These are phyloP conservation scores for Sporothrix sp. DNA, from an alignment of 2,329 filamentous ascomycete species.

Conservation along the genomic window DNA sequence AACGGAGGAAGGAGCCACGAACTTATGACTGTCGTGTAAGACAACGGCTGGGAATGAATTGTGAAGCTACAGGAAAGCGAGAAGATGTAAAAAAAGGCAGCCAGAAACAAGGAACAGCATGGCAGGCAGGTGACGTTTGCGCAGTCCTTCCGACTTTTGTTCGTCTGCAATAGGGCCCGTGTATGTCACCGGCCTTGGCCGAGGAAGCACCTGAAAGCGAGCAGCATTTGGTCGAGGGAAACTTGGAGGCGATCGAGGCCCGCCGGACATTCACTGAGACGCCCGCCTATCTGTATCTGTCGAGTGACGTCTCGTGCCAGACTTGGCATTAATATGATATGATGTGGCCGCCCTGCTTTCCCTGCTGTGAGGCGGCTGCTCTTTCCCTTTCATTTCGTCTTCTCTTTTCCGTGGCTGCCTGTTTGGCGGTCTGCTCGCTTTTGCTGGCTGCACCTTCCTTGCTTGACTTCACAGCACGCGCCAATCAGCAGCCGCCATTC, in stretches of 20 bases:
- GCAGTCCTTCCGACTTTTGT: slow-evolving; percentile 1
- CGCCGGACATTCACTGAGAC: too few species aligned
- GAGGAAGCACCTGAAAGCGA: slow-evolving; percentile 5
- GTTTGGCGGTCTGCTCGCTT: not conserved
- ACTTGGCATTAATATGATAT: too few species aligned
- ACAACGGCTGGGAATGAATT: not conserved
- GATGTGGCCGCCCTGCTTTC: too few species aligned
- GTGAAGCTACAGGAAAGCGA: not conserved
- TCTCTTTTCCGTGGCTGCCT: not conserved
- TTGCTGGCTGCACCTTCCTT: not conserved
- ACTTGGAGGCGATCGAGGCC: too few species aligned
- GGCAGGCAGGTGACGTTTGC: not conserved
- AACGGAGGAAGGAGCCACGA: not conserved
- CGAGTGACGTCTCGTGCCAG: not conserved
- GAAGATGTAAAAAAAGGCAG: not conserved
- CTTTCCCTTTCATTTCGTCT: not conserved
- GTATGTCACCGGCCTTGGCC: not conserved
- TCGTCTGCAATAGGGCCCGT: not conserved
- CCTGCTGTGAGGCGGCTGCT: too few species aligned
- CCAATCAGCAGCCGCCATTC: slow-evolving; percentile 4
- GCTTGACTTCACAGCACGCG: not conserved
- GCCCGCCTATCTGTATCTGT: not conserved
- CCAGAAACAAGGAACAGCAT: not conserved
- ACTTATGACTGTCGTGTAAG: not conserved
- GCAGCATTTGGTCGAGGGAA: too few species aligned